Conservation (phyloP, 768 basidiomycete species). For the Panaeolus cyanescens region DNA sequence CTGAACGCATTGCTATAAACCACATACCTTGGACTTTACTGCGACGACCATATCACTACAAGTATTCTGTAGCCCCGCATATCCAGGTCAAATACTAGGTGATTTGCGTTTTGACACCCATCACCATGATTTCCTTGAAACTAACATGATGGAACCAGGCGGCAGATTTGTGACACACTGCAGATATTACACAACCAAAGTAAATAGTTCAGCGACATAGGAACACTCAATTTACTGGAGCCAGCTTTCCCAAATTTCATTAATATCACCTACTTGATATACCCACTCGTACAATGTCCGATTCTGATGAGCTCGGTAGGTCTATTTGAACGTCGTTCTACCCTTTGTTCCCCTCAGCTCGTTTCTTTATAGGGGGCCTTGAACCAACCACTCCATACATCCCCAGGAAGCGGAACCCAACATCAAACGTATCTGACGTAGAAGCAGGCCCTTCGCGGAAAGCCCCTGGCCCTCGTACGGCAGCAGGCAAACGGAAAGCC, state of each 20-base stretch:
- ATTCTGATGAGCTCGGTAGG: constrained; percentile 21
- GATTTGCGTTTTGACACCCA: no score
- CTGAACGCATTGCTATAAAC: background rate
- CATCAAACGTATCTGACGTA: background rate
- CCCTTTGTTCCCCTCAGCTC: background rate
- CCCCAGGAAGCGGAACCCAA: background rate
- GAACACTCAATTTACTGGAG: no score
- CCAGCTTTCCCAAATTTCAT: no score
- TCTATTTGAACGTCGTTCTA: background rate
- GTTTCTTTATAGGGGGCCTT: constrained; percentile 21
- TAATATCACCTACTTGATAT: no score
- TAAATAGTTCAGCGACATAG: no score
- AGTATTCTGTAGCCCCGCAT: no score
- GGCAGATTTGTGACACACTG: no score
- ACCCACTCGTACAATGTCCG: constrained; percentile 15
- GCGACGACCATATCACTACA: no score
- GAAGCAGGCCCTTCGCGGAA: constrained; percentile 1
- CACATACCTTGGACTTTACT: background rate
- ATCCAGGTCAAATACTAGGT: no score
- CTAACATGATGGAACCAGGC: no score
- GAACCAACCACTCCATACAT: constrained; percentile 20
- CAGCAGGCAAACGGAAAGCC: constrained; percentile 5
- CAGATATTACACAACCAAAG: no score
- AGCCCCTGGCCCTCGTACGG: background rate
- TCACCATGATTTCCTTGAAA: no score